Base-by-base conservation (phyloP, 2,329 filamentous ascomycete genomes). In the Fusarium algeriense region DNA sequence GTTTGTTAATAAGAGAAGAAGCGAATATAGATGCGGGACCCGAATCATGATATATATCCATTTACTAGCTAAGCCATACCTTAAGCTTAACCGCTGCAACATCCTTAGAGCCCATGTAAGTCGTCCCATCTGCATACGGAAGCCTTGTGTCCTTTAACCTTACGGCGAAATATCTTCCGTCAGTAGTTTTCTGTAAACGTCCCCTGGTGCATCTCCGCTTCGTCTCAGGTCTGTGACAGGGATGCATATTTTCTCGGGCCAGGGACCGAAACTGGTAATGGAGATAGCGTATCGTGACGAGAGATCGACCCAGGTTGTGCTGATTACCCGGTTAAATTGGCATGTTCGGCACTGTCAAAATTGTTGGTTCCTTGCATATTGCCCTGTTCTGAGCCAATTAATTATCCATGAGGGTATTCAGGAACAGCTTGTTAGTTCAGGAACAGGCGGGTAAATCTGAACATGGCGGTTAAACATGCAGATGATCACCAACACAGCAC, bases 121-220 rank as follows among this genome's bases (percentile, higher is more conserved):
- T 62, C 55, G 34, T 53, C 52, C 68, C 63, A 71, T 56, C 37
- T 45, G 37, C 9, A 67, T 30, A 48, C 40, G 49, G 44, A 20
- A 48, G 54, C 30, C 53, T 59, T 63, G 41, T 17, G 17, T 23
- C 44, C 50, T 58, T 56, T 30, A 40, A 56, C 64, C 71, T 61
- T 45, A 57, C 73, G 73, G 73, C 32, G 17, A 74, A 75, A 73
- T 67, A 64, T 20, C n/a, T 46, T 76, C 73, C 73, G 63, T 75
- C 72, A 71, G 54, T 69, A 63, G 35, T 56, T 48, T 45, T 58
- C 28, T 32, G 23, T 63, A 26, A 43, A 59, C 40, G 41, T 56
- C 67, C 67, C 64, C 49, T 67, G 63, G 53, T 19, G 53, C 56
- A 73, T 73, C 67, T 75, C 74, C 74, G 71, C 60, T 35, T 46